phyloP scores from a whole-genome alignment of 2,329 filamentous ascomycete genomes.

The Fusarium bactridioides region DNA sequence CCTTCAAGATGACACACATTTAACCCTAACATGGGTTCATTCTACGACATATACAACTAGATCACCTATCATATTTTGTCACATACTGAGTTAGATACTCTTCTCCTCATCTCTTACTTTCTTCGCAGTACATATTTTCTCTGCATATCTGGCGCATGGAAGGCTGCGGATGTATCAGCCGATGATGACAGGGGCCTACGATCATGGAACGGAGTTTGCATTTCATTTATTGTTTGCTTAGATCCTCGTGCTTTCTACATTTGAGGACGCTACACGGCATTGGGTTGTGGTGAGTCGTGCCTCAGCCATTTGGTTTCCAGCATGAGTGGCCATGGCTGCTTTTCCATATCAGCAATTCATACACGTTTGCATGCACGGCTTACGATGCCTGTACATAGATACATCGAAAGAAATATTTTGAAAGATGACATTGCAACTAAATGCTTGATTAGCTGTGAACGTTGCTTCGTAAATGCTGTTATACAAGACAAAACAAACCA shows the following conservation, averaged over 20 bases:
- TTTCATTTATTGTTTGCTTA: slow-evolving; percentile 18
- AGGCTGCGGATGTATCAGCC: slow-evolving; percentile 37
- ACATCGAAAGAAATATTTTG: background rate
- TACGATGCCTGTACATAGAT: slow-evolving; percentile 16
- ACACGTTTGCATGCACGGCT: background rate
- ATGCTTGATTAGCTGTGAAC: background rate
- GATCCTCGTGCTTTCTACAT: slow-evolving; percentile 1
- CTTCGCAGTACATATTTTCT: slow-evolving; percentile 29
- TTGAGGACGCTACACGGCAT: background rate
- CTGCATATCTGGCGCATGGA: slow-evolving; percentile 41
- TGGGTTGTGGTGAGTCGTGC: background rate
- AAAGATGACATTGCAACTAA: background rate
- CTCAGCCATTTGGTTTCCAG: slow-evolving; percentile 11
- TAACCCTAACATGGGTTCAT: background rate
- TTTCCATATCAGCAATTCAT: background rate
- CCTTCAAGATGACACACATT: background rate
- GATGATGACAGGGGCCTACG: slow-evolving; percentile 28
- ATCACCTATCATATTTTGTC: background rate
- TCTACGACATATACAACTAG: slow-evolving; percentile 14
- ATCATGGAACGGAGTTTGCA: slow-evolving; percentile 40
- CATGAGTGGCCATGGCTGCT: slow-evolving; percentile 2
- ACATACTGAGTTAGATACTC: background rate
- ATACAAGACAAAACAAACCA: slow-evolving; percentile 14
- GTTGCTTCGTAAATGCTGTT: slow-evolving; percentile 18
- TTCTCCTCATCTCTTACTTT: slow-evolving; percentile 11